Percentiles rank a stretch among this genome's conserved stretches.
phyloP scores from a whole-genome alignment of 2,329 filamentous ascomycete species.

The Fusarium sp. region DNA sequence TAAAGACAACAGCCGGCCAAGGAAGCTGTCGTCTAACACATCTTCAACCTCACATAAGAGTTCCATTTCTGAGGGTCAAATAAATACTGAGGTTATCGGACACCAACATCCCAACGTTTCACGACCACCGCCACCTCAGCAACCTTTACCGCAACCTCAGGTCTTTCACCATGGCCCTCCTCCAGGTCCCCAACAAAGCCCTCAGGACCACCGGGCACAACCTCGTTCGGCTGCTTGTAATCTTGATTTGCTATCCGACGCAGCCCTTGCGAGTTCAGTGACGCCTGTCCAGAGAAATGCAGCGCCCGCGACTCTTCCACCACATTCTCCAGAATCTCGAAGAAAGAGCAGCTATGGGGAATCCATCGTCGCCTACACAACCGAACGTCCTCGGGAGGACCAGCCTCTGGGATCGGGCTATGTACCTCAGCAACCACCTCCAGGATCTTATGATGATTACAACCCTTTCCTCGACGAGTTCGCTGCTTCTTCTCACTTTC shows the following conservation, averaged over 20 bases:
- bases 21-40: constrained; percentile 63
- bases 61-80: constrained; percentile 60
- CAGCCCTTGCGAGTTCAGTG: constrained; percentile 67
- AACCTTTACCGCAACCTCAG: constrained; percentile 42
- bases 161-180: constrained; percentile 56
- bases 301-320: constrained; percentile 56
- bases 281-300: constrained; percentile 64
- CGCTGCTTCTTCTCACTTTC: constrained; percentile 63
- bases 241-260: constrained; percentile 68
- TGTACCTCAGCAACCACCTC: constrained; percentile 44
- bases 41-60: constrained; percentile 57
- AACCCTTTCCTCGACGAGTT: constrained; percentile 70
- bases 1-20: constrained; percentile 63
- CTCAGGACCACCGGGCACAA: constrained; percentile 60
- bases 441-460: constrained; percentile 64
- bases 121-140: constrained; percentile 45
- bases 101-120: constrained; percentile 51
- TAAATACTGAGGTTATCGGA: constrained; percentile 59
- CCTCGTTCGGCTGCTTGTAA: constrained; percentile 64
- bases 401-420: constrained; percentile 55
- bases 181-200: constrained; percentile 51
- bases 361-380: constrained; percentile 55
- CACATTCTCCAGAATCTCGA: constrained; percentile 53
- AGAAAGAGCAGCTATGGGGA: constrained; percentile 63
- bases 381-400: constrained; percentile 62